These are phyloP conservation scores for Lithospermum erythrorhizon DNA, from an alignment of 257 asterid genomes.

Conservation along the genomic window DNA sequence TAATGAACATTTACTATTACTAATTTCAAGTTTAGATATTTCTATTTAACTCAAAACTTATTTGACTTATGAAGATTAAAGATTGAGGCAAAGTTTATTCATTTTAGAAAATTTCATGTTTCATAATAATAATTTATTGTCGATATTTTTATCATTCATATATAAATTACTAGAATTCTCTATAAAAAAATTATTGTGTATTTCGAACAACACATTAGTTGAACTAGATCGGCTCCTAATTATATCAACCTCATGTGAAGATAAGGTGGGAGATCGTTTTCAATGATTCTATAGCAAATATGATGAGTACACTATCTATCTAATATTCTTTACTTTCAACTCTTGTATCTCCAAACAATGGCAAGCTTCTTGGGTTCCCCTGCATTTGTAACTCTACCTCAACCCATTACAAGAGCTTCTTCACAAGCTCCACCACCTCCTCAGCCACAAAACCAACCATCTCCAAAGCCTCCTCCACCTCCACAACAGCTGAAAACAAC, in stretches of 20 bases:
- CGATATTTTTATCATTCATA: no score
- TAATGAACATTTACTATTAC: no score
- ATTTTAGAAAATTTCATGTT: no score
- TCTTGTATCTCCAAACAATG: not conserved
- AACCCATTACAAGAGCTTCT: constrained; percentile 2
- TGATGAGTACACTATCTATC: not conserved
- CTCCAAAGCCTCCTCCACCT: not conserved
- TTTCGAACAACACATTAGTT: no score
- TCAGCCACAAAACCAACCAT: not conserved
- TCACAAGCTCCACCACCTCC: constrained; percentile 5
- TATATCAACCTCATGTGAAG: not conserved
- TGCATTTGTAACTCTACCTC: not conserved
- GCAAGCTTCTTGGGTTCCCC: constrained; percentile 1
- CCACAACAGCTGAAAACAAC: not conserved
- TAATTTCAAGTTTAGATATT: no score
- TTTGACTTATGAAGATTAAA: no score
- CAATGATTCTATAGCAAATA: not conserved
- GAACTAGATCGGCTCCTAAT: no score
- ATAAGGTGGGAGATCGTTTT: not conserved
- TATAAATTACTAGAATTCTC: no score
- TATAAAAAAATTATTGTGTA: no score
- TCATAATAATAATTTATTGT: no score
- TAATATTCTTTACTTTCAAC: not conserved
- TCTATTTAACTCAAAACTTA: no score
- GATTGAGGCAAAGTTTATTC: no score